Percentiles rank a stretch among this genome's conserved stretches.
These are phyloP conservation scores for Botrytis medusae DNA, from an alignment of 2,329 filamentous ascomycete species.

Conservation along the genomic window DNA sequence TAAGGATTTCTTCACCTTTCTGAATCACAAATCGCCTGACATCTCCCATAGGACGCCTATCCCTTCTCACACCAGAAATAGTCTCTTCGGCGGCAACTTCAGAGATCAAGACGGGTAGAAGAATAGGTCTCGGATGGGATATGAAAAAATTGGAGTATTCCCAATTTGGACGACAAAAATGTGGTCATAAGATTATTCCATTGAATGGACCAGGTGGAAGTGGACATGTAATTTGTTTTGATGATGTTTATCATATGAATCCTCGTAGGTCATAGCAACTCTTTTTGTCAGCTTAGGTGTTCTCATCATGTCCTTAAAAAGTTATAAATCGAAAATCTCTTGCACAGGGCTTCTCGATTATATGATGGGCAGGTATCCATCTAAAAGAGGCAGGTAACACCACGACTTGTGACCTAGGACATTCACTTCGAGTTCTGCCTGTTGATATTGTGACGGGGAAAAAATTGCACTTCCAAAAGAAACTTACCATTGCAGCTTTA, in stretches of 20 bases:
- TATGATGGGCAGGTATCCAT: background rate
- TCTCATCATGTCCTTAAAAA: too few relatives aligned
- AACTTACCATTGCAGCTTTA: background rate
- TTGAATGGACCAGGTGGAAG: conserved; percentile 41
- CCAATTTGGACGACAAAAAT: conserved; percentile 52
- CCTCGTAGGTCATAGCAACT: conserved; percentile 41
- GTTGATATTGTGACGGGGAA: background rate
- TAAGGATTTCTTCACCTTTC: background rate
- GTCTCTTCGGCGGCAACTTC: conserved; percentile 50
- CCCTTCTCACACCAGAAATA: conserved; percentile 52
- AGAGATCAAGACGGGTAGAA: conserved; percentile 52
- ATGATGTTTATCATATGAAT: conserved; percentile 52
- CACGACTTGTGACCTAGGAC: background rate
- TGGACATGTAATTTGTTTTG: conserved; percentile 45
- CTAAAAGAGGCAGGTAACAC: background rate
- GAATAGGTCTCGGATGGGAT: conserved; percentile 56
- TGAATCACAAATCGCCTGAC: background rate
- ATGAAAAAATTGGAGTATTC: conserved; percentile 56
- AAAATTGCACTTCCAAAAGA: background rate
- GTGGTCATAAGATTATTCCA: conserved; percentile 51
- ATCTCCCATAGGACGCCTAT: conserved; percentile 40
- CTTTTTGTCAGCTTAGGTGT: background rate
- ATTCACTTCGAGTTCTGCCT: background rate
- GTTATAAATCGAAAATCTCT: background rate
- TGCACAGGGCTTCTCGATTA: background rate